Percentiles rank a stretch among this genome's conserved stretches.
Evolutionary conservation across 257 asterid species (phyloP).

Genomic region (Nicotiana tabacum): DNA sequence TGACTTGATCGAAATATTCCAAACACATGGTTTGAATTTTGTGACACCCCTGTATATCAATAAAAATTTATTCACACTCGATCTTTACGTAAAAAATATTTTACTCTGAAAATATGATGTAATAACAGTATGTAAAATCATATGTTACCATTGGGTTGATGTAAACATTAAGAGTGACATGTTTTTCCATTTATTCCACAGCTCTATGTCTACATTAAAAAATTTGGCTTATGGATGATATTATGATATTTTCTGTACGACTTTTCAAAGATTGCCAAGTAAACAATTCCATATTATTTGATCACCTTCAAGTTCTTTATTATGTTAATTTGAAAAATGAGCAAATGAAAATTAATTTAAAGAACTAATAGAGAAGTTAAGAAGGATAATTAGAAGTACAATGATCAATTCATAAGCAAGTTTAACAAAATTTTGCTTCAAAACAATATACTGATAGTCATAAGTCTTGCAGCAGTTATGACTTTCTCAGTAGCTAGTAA

Average conservation of each 20-base stretch:
- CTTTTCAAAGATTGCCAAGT: neutral
- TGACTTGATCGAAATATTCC: neutral
- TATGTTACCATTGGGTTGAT: neutral
- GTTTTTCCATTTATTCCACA: neutral
- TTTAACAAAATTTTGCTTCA: neutral
- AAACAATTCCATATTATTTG: too few species aligned
- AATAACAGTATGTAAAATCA: neutral
- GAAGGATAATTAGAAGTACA: neutral
- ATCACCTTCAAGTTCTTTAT: neutral
- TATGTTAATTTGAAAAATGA: too few species aligned
- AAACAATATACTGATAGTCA: neutral
- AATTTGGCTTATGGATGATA: neutral
- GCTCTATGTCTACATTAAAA: neutral
- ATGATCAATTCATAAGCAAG: neutral
- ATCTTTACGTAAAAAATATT: neutral
- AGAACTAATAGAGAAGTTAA: neutral
- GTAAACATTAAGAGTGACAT: neutral
- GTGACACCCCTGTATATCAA: neutral
- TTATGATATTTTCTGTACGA: neutral
- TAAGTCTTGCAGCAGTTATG: neutral
- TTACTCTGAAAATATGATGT: neutral
- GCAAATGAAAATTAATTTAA: neutral
- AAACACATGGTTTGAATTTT: neutral
- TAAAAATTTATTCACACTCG: neutral
- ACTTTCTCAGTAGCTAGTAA: neutral